Evolutionary conservation across 2,329 filamentous ascomycete genomes (phyloP), one percentile per base, ranked within the genome.

Genomic region (Phaeoacremonium minimum): DNA sequence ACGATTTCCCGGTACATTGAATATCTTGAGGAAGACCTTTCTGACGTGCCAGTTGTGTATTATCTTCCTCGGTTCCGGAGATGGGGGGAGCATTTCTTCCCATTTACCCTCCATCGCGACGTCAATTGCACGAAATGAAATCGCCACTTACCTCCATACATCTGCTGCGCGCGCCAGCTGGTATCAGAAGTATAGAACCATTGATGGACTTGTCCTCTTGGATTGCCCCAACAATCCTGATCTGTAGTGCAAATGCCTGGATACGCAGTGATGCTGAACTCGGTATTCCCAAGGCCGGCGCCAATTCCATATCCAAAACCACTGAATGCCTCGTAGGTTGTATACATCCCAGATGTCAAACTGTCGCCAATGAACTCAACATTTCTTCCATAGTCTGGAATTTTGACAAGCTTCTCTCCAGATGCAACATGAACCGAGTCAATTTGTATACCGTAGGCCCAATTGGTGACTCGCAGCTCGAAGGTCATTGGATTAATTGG

Each of bases 391-490:
- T 55, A 60, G 15, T 60, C 49, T 3, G 60, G 56, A 5, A 66
- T 39, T 40, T 67, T 66, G 45, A 73, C 53, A 6, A 80, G 57
- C 15, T 57, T 58, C 26, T 65, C 60, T 5, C 61, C 61, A 4
- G 57, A 52, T 3, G 59, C 62, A 12, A 77, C 59, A 36, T 77
- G 71, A 3, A 80, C 63, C 7, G 66, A 59, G 14, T 61, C 58
- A 30, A 81, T 68, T 52, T 81, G 76, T 4, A 80, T 66, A 3
- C 75, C 75, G 45, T 72, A 73, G 13, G 65, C 74, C 75, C 74
- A 81, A 46, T 81, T 81, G 2, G 75, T 75, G 13, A 80, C 75
- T 43, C 75, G 61, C 46, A 80, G 54, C 49, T 80, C 75, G 39
- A 80, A 77, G 0, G 63, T 67, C 19, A 66, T 64, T 1, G 67